Evolutionary conservation across 257 asterid species (phyloP).

Genomic region (Scutellaria galericulata): DNA sequence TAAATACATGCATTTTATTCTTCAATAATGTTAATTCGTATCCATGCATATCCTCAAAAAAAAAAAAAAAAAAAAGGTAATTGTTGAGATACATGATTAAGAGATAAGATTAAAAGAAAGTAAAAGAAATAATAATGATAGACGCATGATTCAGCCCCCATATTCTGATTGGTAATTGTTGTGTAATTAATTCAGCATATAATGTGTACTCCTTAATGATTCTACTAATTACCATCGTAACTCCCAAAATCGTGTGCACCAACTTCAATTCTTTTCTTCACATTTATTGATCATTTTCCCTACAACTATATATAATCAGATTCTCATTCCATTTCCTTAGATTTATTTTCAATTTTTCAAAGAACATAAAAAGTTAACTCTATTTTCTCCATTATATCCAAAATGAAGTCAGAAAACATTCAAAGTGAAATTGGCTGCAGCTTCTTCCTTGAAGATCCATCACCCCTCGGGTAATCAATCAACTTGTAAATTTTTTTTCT

Average conservation of each 20-base stretch:
- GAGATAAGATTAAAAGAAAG: constrained; percentile 29
- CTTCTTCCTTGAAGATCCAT: constrained; percentile 45
- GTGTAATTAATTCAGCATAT: constrained; percentile 50
- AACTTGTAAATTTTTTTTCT: background rate
- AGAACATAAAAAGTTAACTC: background rate
- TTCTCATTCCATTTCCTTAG: background rate
- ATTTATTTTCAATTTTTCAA: background rate
- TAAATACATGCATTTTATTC: background rate
- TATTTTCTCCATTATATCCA: background rate
- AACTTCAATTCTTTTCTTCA: constrained; percentile 45
- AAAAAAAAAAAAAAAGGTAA: too few species aligned
- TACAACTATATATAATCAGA: constrained; percentile 36
- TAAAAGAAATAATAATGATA: constrained; percentile 29
- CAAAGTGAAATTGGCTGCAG: constrained; percentile 36
- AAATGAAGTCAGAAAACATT: constrained; percentile 34
- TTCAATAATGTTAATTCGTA: constrained; percentile 1
- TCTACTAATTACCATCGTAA: constrained; percentile 54
- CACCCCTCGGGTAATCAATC: constrained; percentile 43
- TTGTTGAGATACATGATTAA: constrained; percentile 18
- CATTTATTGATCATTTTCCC: constrained; percentile 37
- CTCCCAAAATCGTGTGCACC: constrained; percentile 76
- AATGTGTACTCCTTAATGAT: constrained; percentile 51
- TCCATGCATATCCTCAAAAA: background rate
- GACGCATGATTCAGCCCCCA: constrained; percentile 58
- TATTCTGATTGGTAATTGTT: constrained; percentile 53